Evolutionary conservation across 1,284 basidiomycete genomes (phyloP), one percentile per base, ranked within the genome.

Genomic region (Sporisorium reilianum): DNA sequence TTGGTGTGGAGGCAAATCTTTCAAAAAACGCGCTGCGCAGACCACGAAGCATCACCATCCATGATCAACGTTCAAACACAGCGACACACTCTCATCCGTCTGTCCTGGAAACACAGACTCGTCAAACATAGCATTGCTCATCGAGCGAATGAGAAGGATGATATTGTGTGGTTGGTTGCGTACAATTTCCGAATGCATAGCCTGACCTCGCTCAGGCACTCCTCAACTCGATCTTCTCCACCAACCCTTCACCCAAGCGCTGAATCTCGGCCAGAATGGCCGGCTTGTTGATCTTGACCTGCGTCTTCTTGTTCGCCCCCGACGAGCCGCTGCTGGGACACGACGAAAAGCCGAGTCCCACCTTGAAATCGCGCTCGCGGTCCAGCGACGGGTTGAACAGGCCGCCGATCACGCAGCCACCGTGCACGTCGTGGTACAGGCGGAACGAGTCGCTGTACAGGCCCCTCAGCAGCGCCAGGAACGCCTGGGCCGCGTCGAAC

Each of bases 361-460:
- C 93, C 79, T 93, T 90, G 88, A 97, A 94, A 2, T 90, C 88
- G 49, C 87, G 83, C 23, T 86, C 80, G 51, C 84, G 80, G 12
- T 80, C 75, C 26, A 89, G 87, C 10, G 82, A 55, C 0, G 93
- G 92, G 79, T 97, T 93, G 92, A 94, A 98, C 1, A 97, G 89
- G 0, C 89, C 91, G 8, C 93, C 95, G 56, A 96, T 90, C 9
- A 88, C 87, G 23, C 57, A 63, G 0, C 96, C 95, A 16, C 97
- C 97, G 38, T 91, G 88, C 0, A 88, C 86, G 80, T 99, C 96
- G 80, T 91, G 90, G 87, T 98, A 99, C 53, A 97, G 88, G 56
- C 92, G 89, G 75, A 93, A 88, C 0, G 91, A 91, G 77, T 94
- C 91, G 8, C 89, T 87, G 85, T 93, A 97, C 5, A 90, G 85